A percentile compares a stretch with the other conserved stretches of the same genome.
Evolutionary conservation across 2,329 filamentous ascomycete species (phyloP).

Genomic region (Fusarium bulbicola): DNA sequence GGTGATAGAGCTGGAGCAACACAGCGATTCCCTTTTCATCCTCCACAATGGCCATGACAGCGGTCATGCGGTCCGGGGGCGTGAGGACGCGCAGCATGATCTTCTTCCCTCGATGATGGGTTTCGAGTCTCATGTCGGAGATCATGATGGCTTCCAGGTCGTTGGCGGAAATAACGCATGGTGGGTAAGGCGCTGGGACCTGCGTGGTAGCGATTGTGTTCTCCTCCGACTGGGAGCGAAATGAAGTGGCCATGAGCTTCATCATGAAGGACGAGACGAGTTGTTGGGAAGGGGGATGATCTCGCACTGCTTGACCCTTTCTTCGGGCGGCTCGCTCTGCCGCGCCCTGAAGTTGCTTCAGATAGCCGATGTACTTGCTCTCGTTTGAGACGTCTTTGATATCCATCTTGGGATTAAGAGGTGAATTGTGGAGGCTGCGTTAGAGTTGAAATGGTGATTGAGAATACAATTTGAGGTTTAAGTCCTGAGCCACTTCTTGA

Average conservation of each 20-base stretch:
- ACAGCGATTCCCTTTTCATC: background rate
- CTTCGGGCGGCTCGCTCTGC: background rate
- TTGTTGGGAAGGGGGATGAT: background rate
- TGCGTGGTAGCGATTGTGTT: background rate
- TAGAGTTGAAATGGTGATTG: background rate
- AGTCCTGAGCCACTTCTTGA: background rate
- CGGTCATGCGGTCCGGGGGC: background rate
- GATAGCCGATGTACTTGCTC: background rate
- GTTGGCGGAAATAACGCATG: background rate
- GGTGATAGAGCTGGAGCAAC: background rate
- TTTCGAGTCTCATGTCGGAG: background rate
- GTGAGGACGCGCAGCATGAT: background rate
- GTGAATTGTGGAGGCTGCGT: background rate
- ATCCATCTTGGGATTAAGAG: background rate
- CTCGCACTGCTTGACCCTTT: background rate
- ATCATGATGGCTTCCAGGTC: background rate
- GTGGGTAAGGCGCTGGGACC: background rate
- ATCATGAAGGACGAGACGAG: background rate
- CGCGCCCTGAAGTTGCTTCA: background rate
- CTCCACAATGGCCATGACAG: background rate
- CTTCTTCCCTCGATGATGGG: background rate
- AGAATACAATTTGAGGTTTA: background rate
- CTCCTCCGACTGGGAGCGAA: background rate
- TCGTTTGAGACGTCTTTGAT: slow-evolving; percentile 1
- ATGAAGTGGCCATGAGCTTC: background rate